Conservation (phyloP, 2,329 filamentous ascomycete species). For the Clonostachys sp. region DNA sequence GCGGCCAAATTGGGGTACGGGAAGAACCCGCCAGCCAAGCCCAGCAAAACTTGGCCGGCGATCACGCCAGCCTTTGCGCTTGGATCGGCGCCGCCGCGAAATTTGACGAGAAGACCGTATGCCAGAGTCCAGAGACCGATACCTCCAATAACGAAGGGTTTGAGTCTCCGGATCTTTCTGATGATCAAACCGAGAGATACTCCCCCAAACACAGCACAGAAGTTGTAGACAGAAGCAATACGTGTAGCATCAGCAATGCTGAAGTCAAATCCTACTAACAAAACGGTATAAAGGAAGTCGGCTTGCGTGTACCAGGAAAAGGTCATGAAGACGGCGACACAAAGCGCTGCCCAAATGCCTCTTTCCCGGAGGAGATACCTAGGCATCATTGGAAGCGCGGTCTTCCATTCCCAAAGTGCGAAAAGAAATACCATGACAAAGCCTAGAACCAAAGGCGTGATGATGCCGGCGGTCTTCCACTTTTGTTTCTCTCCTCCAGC, state of each 20-base stretch:
- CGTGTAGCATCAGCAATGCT: slow-evolving; percentile 51
- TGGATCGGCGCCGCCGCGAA: slow-evolving; percentile 36
- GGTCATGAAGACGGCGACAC: slow-evolving; percentile 51
- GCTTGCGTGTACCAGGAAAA: slow-evolving; percentile 60
- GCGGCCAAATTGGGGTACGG: slow-evolving; percentile 41
- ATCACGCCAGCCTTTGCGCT: slow-evolving; percentile 51
- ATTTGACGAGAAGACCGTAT: slow-evolving; percentile 60
- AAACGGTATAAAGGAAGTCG: slow-evolving; percentile 59
- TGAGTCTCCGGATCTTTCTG: slow-evolving; percentile 52
- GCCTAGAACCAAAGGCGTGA: slow-evolving; percentile 38
- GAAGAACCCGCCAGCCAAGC: slow-evolving; percentile 61
- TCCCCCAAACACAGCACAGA: slow-evolving; percentile 52
- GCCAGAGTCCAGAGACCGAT: slow-evolving; percentile 58
- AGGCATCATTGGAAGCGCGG: slow-evolving; percentile 51
- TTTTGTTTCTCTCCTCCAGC: slow-evolving; percentile 33
- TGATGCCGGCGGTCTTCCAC: slow-evolving; percentile 31
- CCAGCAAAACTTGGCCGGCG: slow-evolving; percentile 57
- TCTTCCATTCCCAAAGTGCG: slow-evolving; percentile 39
- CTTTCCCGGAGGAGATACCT: slow-evolving; percentile 59
- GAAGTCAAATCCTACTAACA: slow-evolving; percentile 59
- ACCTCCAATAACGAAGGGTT: slow-evolving; percentile 58
- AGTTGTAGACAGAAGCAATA: slow-evolving; percentile 54
- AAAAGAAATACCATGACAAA: slow-evolving; percentile 45
- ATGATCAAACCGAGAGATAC: slow-evolving; percentile 52
- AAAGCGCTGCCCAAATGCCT: slow-evolving; percentile 58